Evolutionary conservation across 805 yeast genomes (phyloP).

Genomic region (Metschnikowia similis): DNA sequence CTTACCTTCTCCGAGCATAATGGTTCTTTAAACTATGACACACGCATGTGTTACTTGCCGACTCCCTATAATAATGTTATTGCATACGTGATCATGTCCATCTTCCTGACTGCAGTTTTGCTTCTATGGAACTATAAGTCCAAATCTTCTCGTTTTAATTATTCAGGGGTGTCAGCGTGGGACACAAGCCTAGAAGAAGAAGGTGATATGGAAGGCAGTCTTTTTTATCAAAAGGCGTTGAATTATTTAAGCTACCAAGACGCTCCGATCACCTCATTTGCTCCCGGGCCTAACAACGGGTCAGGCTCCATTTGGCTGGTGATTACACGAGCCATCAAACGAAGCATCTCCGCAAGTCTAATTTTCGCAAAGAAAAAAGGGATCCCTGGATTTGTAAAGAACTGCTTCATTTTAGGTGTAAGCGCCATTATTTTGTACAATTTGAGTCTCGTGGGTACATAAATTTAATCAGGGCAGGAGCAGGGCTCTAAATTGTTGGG

Average conservation of each 20-base stretch:
- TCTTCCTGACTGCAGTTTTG: slow-evolving; percentile 24
- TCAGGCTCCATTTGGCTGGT: background rate
- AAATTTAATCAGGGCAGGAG: background rate
- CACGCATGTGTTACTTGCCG: slow-evolving; percentile 43
- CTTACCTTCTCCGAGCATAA: slow-evolving; percentile 20
- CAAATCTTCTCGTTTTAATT: slow-evolving; percentile 23
- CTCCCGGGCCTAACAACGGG: background rate
- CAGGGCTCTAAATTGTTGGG: background rate
- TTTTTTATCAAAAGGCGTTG: slow-evolving; percentile 22
- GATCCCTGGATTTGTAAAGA: slow-evolving; percentile 5
- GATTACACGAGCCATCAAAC: background rate
- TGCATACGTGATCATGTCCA: slow-evolving; percentile 35
- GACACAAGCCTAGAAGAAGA: slow-evolving; percentile 12
- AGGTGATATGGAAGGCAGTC: slow-evolving; percentile 10
- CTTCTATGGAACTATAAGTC: slow-evolving; percentile 29
- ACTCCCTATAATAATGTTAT: slow-evolving; percentile 42
- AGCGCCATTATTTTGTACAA: slow-evolving; percentile 4
- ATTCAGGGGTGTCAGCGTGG: slow-evolving; percentile 13
- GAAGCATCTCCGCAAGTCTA: background rate
- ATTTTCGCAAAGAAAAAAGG: background rate
- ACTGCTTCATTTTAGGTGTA: slow-evolving; percentile 8
- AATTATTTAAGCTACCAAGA: slow-evolving; percentile 31
- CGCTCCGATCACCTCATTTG: slow-evolving; percentile 8
- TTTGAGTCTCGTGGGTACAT: background rate
- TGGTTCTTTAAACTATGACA: slow-evolving; percentile 23